These are phyloP conservation scores for Penstemon newberryi DNA, from an alignment of 257 asterid genomes.

Conservation along the genomic window DNA sequence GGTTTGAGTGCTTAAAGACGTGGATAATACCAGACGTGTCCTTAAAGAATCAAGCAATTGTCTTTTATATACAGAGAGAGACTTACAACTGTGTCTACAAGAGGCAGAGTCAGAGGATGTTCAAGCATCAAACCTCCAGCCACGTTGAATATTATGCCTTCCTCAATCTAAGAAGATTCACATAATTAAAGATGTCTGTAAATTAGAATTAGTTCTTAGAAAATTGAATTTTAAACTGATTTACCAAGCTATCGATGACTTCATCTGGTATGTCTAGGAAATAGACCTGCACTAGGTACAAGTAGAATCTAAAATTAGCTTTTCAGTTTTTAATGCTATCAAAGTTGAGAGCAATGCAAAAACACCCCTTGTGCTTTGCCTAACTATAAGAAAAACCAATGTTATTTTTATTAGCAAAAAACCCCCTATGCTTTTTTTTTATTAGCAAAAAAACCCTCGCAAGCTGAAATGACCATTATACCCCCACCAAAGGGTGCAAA, in stretches of 20 bases:
- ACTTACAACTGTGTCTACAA: conserved; percentile 74
- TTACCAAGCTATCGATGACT: conserved; percentile 72
- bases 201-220: conserved; percentile 2
- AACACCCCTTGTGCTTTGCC: too few relatives aligned
- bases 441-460: too few relatives aligned
- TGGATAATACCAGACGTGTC: neutral
- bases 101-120: conserved; percentile 77
- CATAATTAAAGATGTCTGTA: conserved; percentile 25
- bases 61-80: conserved; percentile 30
- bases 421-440: too few relatives aligned
- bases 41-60: neutral
- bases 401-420: too few relatives aligned
- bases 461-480: too few relatives aligned
- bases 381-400: too few relatives aligned
- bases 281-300: conserved; percentile 59
- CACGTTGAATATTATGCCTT: conserved; percentile 65
- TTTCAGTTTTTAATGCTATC: conserved; percentile 1
- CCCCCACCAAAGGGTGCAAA: too few relatives aligned
- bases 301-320: conserved; percentile 24
- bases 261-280: conserved; percentile 84
- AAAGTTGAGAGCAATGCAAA: neutral
- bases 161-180: conserved; percentile 59
- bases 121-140: conserved; percentile 97
- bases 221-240: conserved; percentile 8
- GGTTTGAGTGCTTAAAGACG: neutral